Percentiles rank a stretch among this genome's conserved stretches.
Evolutionary conservation across 129 eudicot genomes (phyloP).

Genomic region (Heracleum sosnowskyi): DNA sequence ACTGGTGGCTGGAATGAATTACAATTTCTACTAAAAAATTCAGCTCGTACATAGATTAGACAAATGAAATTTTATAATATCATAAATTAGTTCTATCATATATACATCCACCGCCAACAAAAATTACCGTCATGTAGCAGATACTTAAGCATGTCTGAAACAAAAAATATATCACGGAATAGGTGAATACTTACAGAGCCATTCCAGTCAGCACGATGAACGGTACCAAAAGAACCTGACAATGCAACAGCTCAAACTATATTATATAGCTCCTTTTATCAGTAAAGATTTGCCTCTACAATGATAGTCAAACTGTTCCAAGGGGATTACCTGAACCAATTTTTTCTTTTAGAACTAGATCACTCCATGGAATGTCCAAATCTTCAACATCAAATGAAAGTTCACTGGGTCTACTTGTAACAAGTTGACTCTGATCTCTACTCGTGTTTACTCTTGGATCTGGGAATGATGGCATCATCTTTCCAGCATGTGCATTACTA

Average conservation of each 20-base stretch:
- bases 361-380: conserved; percentile 80
- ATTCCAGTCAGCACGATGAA: conserved; percentile 94
- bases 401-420: conserved; percentile 30
- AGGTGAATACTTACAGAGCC: conserved; percentile 64
- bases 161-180: not conserved
- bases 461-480: conserved; percentile 13
- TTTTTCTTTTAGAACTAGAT: conserved; percentile 65
- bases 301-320: conserved; percentile 9
- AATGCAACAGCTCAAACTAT: conserved; percentile 12
- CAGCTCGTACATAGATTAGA: not conserved
- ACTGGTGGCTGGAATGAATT: not conserved
- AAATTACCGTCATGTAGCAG: not conserved
- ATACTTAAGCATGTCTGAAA: not conserved
- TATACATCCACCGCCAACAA: not conserved
- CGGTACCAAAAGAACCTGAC: conserved; percentile 94
- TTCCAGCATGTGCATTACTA: conserved; percentile 26
- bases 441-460: conserved; percentile 29
- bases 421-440: conserved; percentile 23
- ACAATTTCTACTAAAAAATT: not conserved
- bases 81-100: not conserved
- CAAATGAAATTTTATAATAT: not conserved
- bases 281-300: conserved; percentile 1
- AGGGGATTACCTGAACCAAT: conserved; percentile 73
- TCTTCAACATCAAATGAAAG: conserved; percentile 57
- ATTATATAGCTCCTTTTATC: conserved; percentile 7